These are phyloP conservation scores for Madurella mycetomatis DNA, from an alignment of 2,329 filamentous ascomycete species.

Conservation along the genomic window DNA sequence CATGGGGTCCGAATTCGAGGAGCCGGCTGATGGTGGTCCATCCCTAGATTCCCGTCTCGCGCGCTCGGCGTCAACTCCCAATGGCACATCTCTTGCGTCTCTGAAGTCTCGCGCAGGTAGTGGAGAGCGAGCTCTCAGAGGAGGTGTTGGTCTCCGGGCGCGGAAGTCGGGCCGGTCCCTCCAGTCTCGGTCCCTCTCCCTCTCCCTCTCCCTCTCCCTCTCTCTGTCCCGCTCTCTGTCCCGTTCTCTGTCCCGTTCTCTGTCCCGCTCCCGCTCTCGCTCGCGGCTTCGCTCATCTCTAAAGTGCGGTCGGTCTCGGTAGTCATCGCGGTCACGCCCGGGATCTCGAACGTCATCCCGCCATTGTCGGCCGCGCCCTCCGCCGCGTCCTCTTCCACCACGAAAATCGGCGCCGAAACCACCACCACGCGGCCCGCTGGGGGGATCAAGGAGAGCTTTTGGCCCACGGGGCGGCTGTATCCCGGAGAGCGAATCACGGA, in stretches of 20 bases:
- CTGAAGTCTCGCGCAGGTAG: slow-evolving; percentile 57
- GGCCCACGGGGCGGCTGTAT: slow-evolving; percentile 78
- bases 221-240: slow-evolving; percentile 59
- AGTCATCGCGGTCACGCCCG: slow-evolving; percentile 59
- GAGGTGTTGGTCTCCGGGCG: slow-evolving; percentile 46
- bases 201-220: slow-evolving; percentile 49
- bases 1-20: slow-evolving; percentile 63
- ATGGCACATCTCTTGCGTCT: slow-evolving; percentile 51
- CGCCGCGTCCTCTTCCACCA: slow-evolving; percentile 45
- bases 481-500: slow-evolving; percentile 50
- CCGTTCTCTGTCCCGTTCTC: slow-evolving; percentile 9
- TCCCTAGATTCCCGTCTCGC: slow-evolving; percentile 67
- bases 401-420: slow-evolving; percentile 63
- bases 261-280: slow-evolving; percentile 49
- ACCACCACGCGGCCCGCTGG: slow-evolving; percentile 63
- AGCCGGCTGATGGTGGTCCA: slow-evolving; percentile 67
- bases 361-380: slow-evolving; percentile 54
- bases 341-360: slow-evolving; percentile 61
- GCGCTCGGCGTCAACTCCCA: slow-evolving; percentile 63
- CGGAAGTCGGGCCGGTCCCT: slow-evolving; percentile 47
- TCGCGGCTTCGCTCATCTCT: slow-evolving; percentile 58
- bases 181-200: slow-evolving; percentile 14
- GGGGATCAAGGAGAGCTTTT: slow-evolving; percentile 68
- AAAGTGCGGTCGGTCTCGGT: slow-evolving; percentile 46
- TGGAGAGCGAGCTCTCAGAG: slow-evolving; percentile 55